Base-by-base conservation (phyloP, 2,329 filamentous ascomycete species). In the Aspergillus caelatus region DNA sequence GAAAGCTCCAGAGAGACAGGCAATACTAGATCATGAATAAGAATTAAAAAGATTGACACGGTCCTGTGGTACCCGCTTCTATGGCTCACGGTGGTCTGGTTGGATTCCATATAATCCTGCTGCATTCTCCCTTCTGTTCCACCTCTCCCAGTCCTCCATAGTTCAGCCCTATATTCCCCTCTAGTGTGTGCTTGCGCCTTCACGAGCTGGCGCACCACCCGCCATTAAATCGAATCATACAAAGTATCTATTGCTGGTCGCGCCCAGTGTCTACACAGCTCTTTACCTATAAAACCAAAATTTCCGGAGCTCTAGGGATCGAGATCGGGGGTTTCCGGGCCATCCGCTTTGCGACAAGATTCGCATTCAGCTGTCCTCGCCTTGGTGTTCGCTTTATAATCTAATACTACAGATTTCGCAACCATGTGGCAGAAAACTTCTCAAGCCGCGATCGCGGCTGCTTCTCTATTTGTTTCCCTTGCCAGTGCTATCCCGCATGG, bases 401-500 rank as follows among this genome's bases (percentile, higher is more conserved):
- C 36, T 32, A 52, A 62, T 54, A 39, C 9, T 14, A 60, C 39
- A 11, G 36, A 12, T 26, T 62, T 23, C 39, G 52, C 48, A 45
- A 55, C 48, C 57, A 77, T 77, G 75, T 67, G 71, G 64, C 66
- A 62, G 54, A 62, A 66, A 65, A 62, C 62, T 62, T 65, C 67
- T 62, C 72, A 63, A 53, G 68, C 68, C 67, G 71, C 75, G 36
- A 65, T 75, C 21, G 72, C 68, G 63, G 74, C 71, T 53, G 62
- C 69, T 26, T 66, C 72, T 26, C 61, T 77, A n/a, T 60, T 79
- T 41, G 71, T 69, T 34, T 69, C 72, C 11, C 62, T 74, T 39
- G 73, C 71, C 45, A 75, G 69, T 60, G 77, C 72, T 26, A 60
- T 76, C 50, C 70, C 77, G 10, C 77, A 79, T 61, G 73, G 73